phyloP scores from a whole-genome alignment of 768 basidiomycete species.

The Lactarius pseudohatsudake region DNA sequence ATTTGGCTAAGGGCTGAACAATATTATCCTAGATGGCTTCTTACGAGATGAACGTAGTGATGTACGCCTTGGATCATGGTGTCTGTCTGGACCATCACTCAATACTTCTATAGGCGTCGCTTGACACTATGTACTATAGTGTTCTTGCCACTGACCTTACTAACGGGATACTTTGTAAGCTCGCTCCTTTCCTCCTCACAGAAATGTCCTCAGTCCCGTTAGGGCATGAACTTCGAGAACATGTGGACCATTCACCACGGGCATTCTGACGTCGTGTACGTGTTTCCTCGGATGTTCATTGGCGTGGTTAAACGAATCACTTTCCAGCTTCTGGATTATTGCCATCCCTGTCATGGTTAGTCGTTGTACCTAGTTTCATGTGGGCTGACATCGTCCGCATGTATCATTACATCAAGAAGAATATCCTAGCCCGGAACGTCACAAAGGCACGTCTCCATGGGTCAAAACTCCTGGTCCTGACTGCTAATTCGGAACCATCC shows the following conservation, averaged over 20 bases:
- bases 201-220: constrained; percentile 12
- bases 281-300: constrained; percentile 9
- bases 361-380: constrained; percentile 54
- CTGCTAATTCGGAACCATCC: neutral
- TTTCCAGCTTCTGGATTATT: constrained; percentile 62
- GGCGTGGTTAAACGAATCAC: neutral
- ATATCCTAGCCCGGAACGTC: constrained; percentile 35
- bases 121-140: constrained; percentile 69
- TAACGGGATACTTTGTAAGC: constrained; percentile 72
- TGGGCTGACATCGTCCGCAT: constrained; percentile 49
- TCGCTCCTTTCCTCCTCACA: neutral
- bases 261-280: constrained; percentile 31
- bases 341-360: constrained; percentile 57
- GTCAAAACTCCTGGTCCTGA: constrained; percentile 2
- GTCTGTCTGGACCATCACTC: constrained; percentile 4
- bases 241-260: constrained; percentile 51
- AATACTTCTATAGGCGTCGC: constrained; percentile 47
- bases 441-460: constrained; percentile 35
- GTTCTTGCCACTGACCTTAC: constrained; percentile 65
- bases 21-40: constrained; percentile 54
- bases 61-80: constrained; percentile 42
- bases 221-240: constrained; percentile 66
- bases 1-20: neutral
- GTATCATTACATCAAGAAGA: constrained; percentile 49
- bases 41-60: constrained; percentile 74